Conservation (phyloP, 192 early-diverging fungal genomes). For the Coemansia sp. region DNA sequence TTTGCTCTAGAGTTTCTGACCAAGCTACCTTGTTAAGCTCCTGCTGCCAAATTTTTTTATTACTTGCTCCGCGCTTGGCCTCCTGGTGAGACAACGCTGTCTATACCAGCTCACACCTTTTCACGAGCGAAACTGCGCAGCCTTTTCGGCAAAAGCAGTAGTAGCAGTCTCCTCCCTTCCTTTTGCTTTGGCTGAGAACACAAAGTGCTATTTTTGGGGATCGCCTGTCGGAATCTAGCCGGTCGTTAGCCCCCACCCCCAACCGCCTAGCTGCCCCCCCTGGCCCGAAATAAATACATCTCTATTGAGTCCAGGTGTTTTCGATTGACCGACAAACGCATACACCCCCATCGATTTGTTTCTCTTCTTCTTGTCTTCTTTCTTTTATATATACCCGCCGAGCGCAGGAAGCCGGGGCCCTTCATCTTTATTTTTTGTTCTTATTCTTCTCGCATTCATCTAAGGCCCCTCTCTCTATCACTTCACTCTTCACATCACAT, state of each 20-base stretch:
- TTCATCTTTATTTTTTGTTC: not conserved
- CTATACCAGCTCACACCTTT: not conserved
- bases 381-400: constrained; percentile 7
- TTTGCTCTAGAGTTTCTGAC: constrained; percentile 3
- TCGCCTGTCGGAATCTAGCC: constrained; percentile 16
- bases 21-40: not conserved
- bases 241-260: not conserved
- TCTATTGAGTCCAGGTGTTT: not conserved
- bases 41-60: not conserved
- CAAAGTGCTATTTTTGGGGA: constrained; percentile 35
- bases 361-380: constrained; percentile 3
- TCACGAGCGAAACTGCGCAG: constrained; percentile 1
- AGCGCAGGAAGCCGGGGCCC: constrained; percentile 10
- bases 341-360: not conserved
- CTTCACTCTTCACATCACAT: not conserved
- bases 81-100: constrained; percentile 7
- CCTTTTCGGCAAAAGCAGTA: not conserved
- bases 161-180: constrained; percentile 7
- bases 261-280: not conserved
- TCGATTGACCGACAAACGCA: constrained; percentile 3
- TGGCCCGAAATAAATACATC: constrained; percentile 8
- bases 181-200: not conserved
- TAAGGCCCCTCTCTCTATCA: not conserved
- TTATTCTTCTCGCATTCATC: not conserved
- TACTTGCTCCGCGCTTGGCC: not conserved